A percentile compares a stretch with the other conserved stretches of the same genome.
These are phyloP conservation scores for Beta vulgaris DNA, from an alignment of 148 eudicot species.

Conservation along the genomic window DNA sequence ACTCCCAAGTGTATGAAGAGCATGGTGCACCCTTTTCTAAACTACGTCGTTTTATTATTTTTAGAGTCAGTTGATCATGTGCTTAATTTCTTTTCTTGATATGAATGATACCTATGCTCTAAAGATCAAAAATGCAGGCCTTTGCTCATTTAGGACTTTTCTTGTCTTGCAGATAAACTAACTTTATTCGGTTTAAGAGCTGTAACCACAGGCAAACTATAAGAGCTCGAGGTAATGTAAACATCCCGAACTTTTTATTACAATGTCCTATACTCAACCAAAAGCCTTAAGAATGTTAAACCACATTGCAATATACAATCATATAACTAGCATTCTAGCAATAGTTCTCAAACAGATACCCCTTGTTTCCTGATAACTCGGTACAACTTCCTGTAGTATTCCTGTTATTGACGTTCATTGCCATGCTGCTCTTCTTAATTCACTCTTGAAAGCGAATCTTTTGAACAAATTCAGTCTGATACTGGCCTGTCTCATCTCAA, in stretches of 20 bases:
- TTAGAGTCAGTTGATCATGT: neutral
- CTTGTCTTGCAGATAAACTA: slow-evolving; percentile 10
- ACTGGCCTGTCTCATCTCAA: no score
- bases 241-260: neutral
- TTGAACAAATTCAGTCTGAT: neutral
- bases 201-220: neutral
- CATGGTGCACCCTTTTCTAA: no score
- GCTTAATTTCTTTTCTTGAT: no score
- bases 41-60: no score
- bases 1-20: no score
- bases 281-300: slow-evolving; percentile 4
- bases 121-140: no score
- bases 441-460: slow-evolving; percentile 3
- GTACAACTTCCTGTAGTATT: neutral
- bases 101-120: no score
- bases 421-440: slow-evolving; percentile 2
- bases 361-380: neutral
- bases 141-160: neutral
- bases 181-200: neutral
- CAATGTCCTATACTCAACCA: neutral
- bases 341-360: slow-evolving; percentile 8
- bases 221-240: neutral
- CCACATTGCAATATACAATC: neutral
- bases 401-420: neutral
- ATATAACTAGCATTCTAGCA: neutral